Evolutionary conservation across 495 filamentous ascomycete genomes (phyloP), one percentile per base, ranked within the genome.

Genomic region (Friedmanniomyces simplex): DNA sequence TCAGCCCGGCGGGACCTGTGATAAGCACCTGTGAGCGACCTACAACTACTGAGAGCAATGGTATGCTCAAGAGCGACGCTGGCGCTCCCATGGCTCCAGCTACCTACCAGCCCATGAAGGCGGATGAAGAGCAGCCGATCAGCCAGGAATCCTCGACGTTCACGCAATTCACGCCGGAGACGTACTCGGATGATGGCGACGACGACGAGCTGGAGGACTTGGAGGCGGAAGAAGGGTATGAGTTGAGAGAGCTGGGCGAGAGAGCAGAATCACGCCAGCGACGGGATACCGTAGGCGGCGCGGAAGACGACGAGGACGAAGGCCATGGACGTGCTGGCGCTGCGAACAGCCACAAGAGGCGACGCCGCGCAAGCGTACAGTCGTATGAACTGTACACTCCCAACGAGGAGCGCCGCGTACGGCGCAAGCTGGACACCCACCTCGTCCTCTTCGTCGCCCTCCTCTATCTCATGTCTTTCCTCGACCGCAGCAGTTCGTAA

Each of bases 381-480:
- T 79, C 74, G 58, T 82, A 76, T 62, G 74, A 78, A 62, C 69
- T 84, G 46, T 95, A 88, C 66, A 91, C 88, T 2, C 71, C 73
- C 0, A 82, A 88, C 34, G 88, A 95, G 66, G 90, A 95, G 66
- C 71, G 68, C 36, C 76, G 76, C 12, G 83, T 96, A 13, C 74
- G 89, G 45, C 78, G 74, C 64, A 86, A 82, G 63, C 81, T 95
- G 61, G 89, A 96, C 68, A 73, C 78, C 55, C 79, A 75, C 52
- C 73, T 96, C 58, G 88, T 95, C 18, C 67, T 87, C 4, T 94
- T 94, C 67, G 73, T 95, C 48, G 87, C 88, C 1, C 62, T 88
- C 32, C 73, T 95, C 22, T 96, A 95, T 66, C 77, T 91, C 74
- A 74, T 96, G 34, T 83, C 80, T 46, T 91, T 93, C 68, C 68